These are phyloP conservation scores for Fusarium devonianum DNA, from an alignment of 2,329 filamentous ascomycete genomes.

Conservation along the genomic window DNA sequence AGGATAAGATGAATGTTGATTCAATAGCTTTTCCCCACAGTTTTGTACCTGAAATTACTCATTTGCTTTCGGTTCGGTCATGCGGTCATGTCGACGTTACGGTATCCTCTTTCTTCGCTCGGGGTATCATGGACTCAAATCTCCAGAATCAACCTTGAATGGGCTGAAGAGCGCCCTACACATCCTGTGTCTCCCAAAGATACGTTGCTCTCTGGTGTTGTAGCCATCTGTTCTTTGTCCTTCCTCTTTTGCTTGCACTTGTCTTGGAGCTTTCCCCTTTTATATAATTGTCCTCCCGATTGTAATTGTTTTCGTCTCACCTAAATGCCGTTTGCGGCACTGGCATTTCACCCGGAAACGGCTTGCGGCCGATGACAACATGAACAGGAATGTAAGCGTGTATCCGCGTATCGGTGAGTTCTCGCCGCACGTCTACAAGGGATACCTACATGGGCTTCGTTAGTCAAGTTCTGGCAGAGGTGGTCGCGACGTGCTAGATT, in stretches of 20 bases:
- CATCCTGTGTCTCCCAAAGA: constrained; percentile 1
- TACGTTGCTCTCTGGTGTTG: neutral
- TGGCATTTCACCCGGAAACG: constrained; percentile 46
- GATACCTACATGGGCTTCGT: constrained; percentile 49
- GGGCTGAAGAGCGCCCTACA: constrained; percentile 8
- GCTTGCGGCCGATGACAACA: constrained; percentile 61
- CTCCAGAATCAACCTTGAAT: constrained; percentile 19
- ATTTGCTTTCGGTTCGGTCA: constrained; percentile 32
- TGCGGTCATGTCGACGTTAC: constrained; percentile 37
- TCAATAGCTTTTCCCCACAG: neutral
- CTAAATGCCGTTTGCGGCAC: constrained; percentile 14
- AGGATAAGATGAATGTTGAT: neutral
- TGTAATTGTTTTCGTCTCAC: constrained; percentile 9
- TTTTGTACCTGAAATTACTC: constrained; percentile 4
- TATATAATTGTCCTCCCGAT: neutral
- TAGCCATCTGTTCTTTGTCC: neutral
- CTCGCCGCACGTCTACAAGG: constrained; percentile 57
- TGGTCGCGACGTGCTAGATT: constrained; percentile 14
- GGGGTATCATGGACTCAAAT: constrained; percentile 37
- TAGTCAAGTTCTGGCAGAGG: constrained; percentile 5
- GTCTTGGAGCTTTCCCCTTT: no score
- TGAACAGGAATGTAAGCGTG: constrained; percentile 59
- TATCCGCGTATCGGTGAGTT: constrained; percentile 54
- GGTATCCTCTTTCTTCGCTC: constrained; percentile 21
- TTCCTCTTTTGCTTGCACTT: no score